Percentiles rank a stretch among this genome's conserved stretches.
Evolutionary conservation across 331 rosid species (phyloP).

Genomic region (Acacia concinna): DNA sequence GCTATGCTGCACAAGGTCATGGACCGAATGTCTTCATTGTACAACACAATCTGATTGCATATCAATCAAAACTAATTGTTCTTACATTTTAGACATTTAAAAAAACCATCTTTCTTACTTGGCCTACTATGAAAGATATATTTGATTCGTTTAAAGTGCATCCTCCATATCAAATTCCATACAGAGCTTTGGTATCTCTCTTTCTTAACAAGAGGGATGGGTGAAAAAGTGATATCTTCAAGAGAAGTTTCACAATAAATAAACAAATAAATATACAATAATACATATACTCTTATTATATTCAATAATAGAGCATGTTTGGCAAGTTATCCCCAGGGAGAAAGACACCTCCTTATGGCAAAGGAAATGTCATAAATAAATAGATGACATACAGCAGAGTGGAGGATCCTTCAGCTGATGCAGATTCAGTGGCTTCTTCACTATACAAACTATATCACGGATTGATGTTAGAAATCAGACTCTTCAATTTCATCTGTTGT

Average conservation of each 20-base stretch:
- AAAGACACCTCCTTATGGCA: neutral
- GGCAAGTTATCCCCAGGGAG: neutral
- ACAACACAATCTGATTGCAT: slow-evolving; percentile 32
- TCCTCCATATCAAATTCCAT: neutral
- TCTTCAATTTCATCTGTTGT: slow-evolving; percentile 33
- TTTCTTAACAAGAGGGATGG: neutral
- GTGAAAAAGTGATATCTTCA: neutral
- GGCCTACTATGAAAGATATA: neutral
- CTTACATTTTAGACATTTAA: slow-evolving; percentile 7
- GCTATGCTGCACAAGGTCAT: slow-evolving; percentile 79
- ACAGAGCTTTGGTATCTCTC: neutral
- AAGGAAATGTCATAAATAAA: slow-evolving; percentile 31
- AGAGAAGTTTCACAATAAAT: neutral
- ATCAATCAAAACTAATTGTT: slow-evolving; percentile 17
- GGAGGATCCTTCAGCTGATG: slow-evolving; percentile 27
- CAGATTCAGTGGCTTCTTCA: slow-evolving; percentile 38
- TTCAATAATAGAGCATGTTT: neutral
- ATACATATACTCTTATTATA: neutral
- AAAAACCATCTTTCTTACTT: too few species aligned
- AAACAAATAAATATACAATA: neutral
- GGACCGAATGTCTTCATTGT: slow-evolving; percentile 56
- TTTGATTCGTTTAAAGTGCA: neutral
- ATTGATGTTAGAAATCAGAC: slow-evolving; percentile 71
- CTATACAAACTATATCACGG: slow-evolving; percentile 64
- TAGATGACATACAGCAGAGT: slow-evolving; percentile 23